These are phyloP conservation scores for Anacardium occidentale DNA, from an alignment of 345 rosid genomes.

Conservation along the genomic window DNA sequence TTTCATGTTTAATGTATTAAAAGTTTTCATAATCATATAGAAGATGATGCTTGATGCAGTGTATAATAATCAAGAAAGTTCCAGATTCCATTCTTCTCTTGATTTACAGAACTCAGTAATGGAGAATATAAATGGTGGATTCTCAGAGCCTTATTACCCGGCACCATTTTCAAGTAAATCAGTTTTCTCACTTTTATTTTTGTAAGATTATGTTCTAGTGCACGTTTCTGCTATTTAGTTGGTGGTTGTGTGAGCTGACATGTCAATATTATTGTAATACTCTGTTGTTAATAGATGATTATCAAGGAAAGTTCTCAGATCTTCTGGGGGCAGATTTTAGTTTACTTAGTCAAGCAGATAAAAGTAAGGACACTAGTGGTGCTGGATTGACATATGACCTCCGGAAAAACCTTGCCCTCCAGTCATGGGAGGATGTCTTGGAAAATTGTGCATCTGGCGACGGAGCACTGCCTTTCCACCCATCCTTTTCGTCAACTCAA, in stretches of 20 bases:
- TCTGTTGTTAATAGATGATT: slow-evolving; percentile 43
- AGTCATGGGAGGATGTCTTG: slow-evolving; percentile 65
- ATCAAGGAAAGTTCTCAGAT: slow-evolving; percentile 44
- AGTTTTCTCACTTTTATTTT: slow-evolving; percentile 14
- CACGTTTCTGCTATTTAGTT: slow-evolving; percentile 3
- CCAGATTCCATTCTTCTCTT: slow-evolving; percentile 48
- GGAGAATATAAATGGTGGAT: slow-evolving; percentile 42
- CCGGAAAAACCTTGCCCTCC: slow-evolving; percentile 47
- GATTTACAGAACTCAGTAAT: slow-evolving; percentile 41
- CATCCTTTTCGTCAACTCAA: slow-evolving; percentile 30
- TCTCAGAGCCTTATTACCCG: slow-evolving; percentile 41
- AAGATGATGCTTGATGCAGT: slow-evolving; percentile 41
- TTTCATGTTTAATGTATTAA: slow-evolving; percentile 13
- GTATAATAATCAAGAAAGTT: slow-evolving; percentile 59
- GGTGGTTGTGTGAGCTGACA: slow-evolving; percentile 14
- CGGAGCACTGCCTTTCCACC: slow-evolving; percentile 43
- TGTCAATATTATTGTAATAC: slow-evolving; percentile 18
- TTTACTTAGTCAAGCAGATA: slow-evolving; percentile 36
- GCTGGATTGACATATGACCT: slow-evolving; percentile 47
- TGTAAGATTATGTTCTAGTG: slow-evolving; percentile 1
- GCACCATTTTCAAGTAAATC: slow-evolving; percentile 48
- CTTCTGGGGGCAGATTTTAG: slow-evolving; percentile 33
- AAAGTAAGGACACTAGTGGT: slow-evolving; percentile 31
- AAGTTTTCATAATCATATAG: slow-evolving; percentile 9
- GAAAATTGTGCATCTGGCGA: slow-evolving; percentile 43